Evolutionary conservation across 805 yeast genomes (phyloP), one percentile per base, ranked within the genome.

Genomic region (Ogataea parapolymorpha): DNA sequence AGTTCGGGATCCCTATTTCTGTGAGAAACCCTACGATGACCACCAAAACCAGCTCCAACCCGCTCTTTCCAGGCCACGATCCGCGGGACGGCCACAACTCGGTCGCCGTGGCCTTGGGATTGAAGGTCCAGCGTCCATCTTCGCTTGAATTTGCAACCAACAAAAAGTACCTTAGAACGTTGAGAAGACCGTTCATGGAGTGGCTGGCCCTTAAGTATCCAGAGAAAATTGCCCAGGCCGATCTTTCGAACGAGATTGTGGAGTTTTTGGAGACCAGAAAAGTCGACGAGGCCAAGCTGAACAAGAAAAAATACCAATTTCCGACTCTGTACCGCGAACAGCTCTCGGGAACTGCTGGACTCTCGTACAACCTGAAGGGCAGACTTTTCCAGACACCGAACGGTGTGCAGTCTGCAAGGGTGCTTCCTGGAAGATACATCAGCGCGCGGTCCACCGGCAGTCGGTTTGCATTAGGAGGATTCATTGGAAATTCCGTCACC

Each of bases 341-440:
- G 41, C 47, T 57, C 12, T 55, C 81, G 39, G 95, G 89, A 24
- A 76, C 85, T 6, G 95, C 84, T 22, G 95, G 95, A 6, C 70
- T 86, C 45, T 74, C 86, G 2, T 87, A 85, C 54, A 70, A 68
- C 28, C 73, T 83, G 46, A 74, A 71, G 43, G 95, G 95, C 6
- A 74, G 87, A 58, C 65, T 87, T 27, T 58, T 67, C 43, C 83
- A 79, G 58, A 70, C 84, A 4, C 93, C 95, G 16, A 77, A 81
- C 53, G 95, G 95, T 36, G 63, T 79, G 17, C 66, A 73, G 34
- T 62, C 71, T 42, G 61, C 65, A 10, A 66, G 66, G 39, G 69
- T 82, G 30, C 78, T 77, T 14, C 85, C 89, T 12, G 95, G 91
- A 44, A 78, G 95, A 68, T 64, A 77, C 33, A 66, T 76, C 32